phyloP scores from a whole-genome alignment of 176 grass and related monocot genomes.

The Cymbopogon citratus region DNA sequence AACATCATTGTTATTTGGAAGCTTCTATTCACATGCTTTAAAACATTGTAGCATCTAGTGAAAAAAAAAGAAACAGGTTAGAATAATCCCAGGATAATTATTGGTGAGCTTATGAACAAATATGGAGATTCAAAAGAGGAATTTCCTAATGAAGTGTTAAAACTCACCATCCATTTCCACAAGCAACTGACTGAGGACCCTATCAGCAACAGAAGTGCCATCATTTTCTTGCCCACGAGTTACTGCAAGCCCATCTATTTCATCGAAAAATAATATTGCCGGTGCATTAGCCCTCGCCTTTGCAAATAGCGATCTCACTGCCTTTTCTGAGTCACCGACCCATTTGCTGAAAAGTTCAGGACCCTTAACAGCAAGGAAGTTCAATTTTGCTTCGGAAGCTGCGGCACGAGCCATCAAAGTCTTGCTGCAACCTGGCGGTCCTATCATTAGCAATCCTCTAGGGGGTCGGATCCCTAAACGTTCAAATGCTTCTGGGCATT shows the following conservation, averaged over 20 bases:
- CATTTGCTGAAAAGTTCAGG: conserved; percentile 98
- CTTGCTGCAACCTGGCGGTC: conserved; percentile 94
- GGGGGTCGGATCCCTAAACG: conserved; percentile 24
- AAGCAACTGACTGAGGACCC: conserved; percentile 83
- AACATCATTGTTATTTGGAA: neutral
- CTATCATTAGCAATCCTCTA: conserved; percentile 80
- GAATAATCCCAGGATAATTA: neutral
- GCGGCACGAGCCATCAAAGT: conserved; percentile 94
- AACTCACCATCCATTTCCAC: conserved; percentile 92
- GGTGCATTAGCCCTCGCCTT: conserved; percentile 83
- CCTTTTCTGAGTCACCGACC: conserved; percentile 96
- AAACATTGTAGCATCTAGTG: neutral
- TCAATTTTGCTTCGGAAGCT: conserved; percentile 90
- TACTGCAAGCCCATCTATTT: conserved; percentile 92
- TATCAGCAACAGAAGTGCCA: conserved; percentile 66
- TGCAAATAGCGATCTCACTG: conserved; percentile 74
- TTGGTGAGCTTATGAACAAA: neutral
- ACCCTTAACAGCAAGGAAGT: conserved; percentile 93
- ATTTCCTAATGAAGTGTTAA: neutral
- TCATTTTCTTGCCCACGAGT: conserved; percentile 65
- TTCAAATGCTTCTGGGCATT: no score
- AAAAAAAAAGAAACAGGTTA: neutral
- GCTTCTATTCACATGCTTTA: neutral
- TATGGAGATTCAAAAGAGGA: neutral
- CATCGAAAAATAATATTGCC: conserved; percentile 94